These are phyloP conservation scores for Rhododendron mucronatum DNA, from an alignment of 148 eudicot genomes.

Conservation along the genomic window DNA sequence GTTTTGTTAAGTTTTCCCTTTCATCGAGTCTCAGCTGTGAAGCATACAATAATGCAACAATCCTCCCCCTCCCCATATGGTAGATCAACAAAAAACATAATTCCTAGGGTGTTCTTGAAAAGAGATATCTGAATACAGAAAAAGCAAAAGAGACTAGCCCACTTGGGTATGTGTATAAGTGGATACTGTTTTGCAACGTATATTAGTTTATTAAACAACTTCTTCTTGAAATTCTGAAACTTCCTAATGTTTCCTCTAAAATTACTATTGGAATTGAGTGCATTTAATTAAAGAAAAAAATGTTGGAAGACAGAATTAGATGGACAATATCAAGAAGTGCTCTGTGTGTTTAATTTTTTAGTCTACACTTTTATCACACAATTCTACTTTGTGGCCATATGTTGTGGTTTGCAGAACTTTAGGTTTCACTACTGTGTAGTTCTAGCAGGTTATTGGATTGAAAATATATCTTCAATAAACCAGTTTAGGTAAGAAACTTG, in stretches of 20 bases:
- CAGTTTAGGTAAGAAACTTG: neutral
- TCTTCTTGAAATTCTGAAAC: neutral
- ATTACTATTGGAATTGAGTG: neutral
- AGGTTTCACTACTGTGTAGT: neutral
- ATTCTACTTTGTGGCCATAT: neutral
- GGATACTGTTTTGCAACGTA: neutral
- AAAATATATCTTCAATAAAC: neutral
- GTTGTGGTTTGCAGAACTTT: neutral
- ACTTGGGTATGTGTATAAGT: neutral
- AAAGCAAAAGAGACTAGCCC: neutral
- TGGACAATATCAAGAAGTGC: neutral
- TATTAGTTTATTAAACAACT: neutral
- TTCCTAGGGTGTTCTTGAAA: neutral
- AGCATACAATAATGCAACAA: neutral
- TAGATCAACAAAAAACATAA: neutral
- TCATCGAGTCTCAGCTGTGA: neutral
- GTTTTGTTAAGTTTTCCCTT: neutral
- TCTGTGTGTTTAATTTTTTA: no score
- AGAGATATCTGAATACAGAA: neutral
- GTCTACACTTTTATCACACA: neutral
- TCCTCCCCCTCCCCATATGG: neutral
- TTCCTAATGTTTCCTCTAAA: neutral
- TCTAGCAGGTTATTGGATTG: neutral
- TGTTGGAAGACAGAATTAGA: no score
- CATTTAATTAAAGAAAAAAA: neutral